Conservation (phyloP, 495 filamentous ascomycete genomes). For the Penicillium arizonense region DNA sequence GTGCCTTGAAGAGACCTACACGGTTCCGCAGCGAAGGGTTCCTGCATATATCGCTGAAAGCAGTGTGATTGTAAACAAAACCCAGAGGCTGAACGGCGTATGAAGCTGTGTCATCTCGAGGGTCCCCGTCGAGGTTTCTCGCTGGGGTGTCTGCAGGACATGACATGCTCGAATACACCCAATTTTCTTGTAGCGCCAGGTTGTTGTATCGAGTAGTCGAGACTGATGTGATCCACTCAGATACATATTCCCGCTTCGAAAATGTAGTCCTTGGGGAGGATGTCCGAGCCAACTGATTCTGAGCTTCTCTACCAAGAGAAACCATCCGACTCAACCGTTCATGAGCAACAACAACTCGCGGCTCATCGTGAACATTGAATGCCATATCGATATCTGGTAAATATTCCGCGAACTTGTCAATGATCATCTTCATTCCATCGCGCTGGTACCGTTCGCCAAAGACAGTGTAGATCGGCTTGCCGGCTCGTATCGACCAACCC, state of each 20-base stretch:
- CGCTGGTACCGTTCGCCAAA: not conserved
- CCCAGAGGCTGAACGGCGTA: not conserved
- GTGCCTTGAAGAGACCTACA: not conserved
- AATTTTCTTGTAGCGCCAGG: not conserved
- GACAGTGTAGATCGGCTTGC: not conserved
- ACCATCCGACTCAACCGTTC: slow-evolving; percentile 22
- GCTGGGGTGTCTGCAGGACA: slow-evolving; percentile 1
- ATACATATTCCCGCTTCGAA: not conserved
- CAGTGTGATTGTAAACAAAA: slow-evolving; percentile 2
- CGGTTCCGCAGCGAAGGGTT: slow-evolving; percentile 2
- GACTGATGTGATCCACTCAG: not conserved
- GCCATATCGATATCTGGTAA: slow-evolving; percentile 77
- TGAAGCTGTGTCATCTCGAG: not conserved
- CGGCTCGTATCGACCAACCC: not conserved
- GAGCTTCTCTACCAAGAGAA: not conserved
- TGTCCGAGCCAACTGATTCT: not conserved
- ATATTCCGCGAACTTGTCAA: not conserved
- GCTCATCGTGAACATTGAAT: slow-evolving; percentile 73
- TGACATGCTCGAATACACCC: not conserved
- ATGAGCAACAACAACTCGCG: slow-evolving; percentile 63
- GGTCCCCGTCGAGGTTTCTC: not conserved
- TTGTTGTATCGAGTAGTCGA: not conserved
- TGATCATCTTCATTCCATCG: not conserved
- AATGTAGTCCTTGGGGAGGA: not conserved
- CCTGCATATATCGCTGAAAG: not conserved